These are phyloP conservation scores for Cornus suecica DNA, from an alignment of 148 eudicot genomes.

Conservation along the genomic window DNA sequence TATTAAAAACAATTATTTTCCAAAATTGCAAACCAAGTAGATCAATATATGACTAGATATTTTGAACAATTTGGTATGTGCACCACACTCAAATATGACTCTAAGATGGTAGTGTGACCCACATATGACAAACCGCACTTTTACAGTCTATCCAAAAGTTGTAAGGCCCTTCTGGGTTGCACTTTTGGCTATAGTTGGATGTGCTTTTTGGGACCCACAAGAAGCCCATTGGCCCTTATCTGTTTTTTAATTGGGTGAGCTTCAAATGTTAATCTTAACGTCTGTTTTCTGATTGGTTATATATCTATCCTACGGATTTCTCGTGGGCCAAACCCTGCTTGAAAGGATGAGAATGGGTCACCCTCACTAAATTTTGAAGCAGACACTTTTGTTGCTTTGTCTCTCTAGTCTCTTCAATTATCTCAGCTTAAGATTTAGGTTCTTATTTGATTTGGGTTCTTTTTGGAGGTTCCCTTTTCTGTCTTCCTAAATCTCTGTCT, in stretches of 20 bases:
- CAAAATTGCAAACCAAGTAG: too few relatives aligned
- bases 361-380: conserved; percentile 16
- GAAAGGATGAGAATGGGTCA: conserved; percentile 29
- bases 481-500: too few relatives aligned
- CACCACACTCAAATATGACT: too few relatives aligned
- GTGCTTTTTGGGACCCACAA: conserved; percentile 42
- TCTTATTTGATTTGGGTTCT: conserved; percentile 1
- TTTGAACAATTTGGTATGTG: too few relatives aligned
- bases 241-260: conserved; percentile 53
- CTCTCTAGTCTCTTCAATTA: not conserved
- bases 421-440: conserved; percentile 1
- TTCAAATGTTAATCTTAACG: conserved; percentile 42
- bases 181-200: conserved; percentile 17
- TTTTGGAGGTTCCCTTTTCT: conserved; percentile 17
- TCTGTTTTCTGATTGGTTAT: conserved; percentile 46
- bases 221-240: conserved; percentile 44
- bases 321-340: conserved; percentile 31
- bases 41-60: too few relatives aligned
- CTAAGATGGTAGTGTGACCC: conserved; percentile 25
- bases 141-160: conserved; percentile 22
- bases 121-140: conserved; percentile 45
- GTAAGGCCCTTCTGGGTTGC: conserved; percentile 7
- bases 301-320: conserved; percentile 47
- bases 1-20: too few relatives aligned
- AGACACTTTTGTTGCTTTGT: conserved; percentile 26